phyloP scores from a whole-genome alignment of 1,284 basidiomycete species.

The Meripilus lineatus region DNA sequence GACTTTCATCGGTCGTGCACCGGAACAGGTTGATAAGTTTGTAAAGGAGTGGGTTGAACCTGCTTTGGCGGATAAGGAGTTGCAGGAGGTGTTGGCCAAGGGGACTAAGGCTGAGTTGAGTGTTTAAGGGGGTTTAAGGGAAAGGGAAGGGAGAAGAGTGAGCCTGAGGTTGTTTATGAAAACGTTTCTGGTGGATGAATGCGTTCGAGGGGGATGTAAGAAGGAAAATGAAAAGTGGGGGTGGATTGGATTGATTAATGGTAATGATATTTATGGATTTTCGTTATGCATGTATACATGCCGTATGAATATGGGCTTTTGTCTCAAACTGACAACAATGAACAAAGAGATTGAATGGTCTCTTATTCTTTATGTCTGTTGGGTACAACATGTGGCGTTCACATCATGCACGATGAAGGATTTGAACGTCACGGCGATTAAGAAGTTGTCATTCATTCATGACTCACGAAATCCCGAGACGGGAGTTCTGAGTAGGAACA shows the following conservation, averaged over 20 bases:
- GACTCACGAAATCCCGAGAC: too few relatives aligned
- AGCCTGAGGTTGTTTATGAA: neutral
- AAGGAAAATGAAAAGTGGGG: neutral
- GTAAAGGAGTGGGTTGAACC: constrained; percentile 86
- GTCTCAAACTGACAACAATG: too few relatives aligned
- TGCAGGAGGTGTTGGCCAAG: constrained; percentile 53
- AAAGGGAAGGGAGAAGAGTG: neutral
- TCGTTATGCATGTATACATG: neutral
- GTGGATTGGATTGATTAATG: neutral
- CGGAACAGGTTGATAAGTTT: constrained; percentile 91
- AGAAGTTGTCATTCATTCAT: too few relatives aligned
- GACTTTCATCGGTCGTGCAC: constrained; percentile 88
- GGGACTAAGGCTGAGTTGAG: constrained; percentile 31
- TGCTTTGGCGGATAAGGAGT: constrained; percentile 66
- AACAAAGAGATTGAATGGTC: too few relatives aligned
- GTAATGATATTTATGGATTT: neutral
- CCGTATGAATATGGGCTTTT: neutral
- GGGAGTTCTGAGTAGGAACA: too few relatives aligned
- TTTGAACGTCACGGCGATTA: too few relatives aligned
- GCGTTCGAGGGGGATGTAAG: too few relatives aligned
- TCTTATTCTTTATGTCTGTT: too few relatives aligned
- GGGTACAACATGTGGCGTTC: too few relatives aligned
- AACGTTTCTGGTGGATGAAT: too few relatives aligned
- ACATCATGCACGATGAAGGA: too few relatives aligned
- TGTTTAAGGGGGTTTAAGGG: constrained; percentile 19